Evolutionary conservation across 345 rosid genomes (phyloP), one percentile per base, ranked within the genome.

Genomic region (Viola odorata): DNA sequence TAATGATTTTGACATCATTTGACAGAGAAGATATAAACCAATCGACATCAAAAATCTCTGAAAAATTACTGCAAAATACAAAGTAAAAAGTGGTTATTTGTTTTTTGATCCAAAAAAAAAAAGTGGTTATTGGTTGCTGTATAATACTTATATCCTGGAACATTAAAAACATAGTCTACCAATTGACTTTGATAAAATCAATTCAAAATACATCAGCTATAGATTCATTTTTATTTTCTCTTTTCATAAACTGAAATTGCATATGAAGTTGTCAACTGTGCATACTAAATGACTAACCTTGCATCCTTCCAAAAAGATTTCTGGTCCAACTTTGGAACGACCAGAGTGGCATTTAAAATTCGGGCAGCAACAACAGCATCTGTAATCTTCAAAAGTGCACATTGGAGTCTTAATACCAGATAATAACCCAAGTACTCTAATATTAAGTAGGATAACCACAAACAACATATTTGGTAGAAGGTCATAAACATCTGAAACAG

Each of bases 291-390:
- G 8, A 56, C 80, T 42, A 67, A 95, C 99, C 99, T 95, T n/a
- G 95, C 67, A 61, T 95, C 99, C 76, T 84, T 91, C 99, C 99
- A 95, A 72, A 90, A 95, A 3, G 99, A 95, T 62, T 95, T 95
- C 73, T 84, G 91, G 78, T 95, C 99, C 58, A 95, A 76, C 80
- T 88, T 88, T 13, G 99, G 99, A 62, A 91, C 84, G 66, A 91
- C 91, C 76, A 95, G 97, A 4, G 99, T 88, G 54, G 99, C 97
- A 73, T 95, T 95, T 55, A 95, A 69, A 72, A 95, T 88, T 6
- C 96, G 88, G 8, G 99, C 96, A 72, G 97, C 99, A 75, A 85
- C 99, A 78, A 88, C 97, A 74, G 99, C 91, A 84, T 95, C 99
- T 16, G 86, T 82, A 48, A 95, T 95, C 99, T 95, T 84, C 57